These are phyloP conservation scores for Solanum aculeatissimum DNA, from an alignment of 305 asterid species.

Conservation along the genomic window DNA sequence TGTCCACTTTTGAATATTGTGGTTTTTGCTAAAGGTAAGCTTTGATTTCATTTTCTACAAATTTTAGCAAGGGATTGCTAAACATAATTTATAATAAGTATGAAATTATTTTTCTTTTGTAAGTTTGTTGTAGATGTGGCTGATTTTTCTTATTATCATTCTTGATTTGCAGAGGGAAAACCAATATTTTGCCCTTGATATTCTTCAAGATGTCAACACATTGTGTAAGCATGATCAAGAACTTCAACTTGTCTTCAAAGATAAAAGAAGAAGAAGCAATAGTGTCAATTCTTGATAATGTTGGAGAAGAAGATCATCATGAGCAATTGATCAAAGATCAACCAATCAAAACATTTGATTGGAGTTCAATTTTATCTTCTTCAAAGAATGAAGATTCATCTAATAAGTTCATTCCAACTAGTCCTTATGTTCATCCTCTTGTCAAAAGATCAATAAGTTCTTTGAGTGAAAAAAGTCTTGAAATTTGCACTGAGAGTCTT, in stretches of 20 bases:
- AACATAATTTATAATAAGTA: background rate
- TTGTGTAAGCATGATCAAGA: background rate
- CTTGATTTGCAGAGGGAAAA: background rate
- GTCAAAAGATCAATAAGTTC: constrained; percentile 32
- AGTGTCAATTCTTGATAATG: constrained; percentile 22
- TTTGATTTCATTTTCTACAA: background rate
- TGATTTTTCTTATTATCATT: background rate
- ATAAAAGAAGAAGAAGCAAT: constrained; percentile 18
- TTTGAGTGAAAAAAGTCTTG: constrained; percentile 58
- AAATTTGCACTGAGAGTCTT: constrained; percentile 78
- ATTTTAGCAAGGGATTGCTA: background rate
- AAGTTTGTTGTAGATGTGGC: background rate
- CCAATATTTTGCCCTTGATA: background rate
- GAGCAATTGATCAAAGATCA: background rate
- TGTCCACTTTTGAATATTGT: background rate
- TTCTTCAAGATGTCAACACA: background rate
- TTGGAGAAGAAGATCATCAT: background rate
- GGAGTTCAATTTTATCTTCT: constrained; percentile 35
- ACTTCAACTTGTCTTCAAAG: background rate
- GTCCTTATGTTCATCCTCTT: constrained; percentile 47
- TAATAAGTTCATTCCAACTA: background rate
- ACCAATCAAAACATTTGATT: background rate
- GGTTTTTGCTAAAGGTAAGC: background rate
- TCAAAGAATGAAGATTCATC: constrained; percentile 18
- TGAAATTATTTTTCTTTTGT: background rate